These are phyloP conservation scores for Nemania serpens DNA, from an alignment of 2,329 filamentous ascomycete species.

Conservation along the genomic window DNA sequence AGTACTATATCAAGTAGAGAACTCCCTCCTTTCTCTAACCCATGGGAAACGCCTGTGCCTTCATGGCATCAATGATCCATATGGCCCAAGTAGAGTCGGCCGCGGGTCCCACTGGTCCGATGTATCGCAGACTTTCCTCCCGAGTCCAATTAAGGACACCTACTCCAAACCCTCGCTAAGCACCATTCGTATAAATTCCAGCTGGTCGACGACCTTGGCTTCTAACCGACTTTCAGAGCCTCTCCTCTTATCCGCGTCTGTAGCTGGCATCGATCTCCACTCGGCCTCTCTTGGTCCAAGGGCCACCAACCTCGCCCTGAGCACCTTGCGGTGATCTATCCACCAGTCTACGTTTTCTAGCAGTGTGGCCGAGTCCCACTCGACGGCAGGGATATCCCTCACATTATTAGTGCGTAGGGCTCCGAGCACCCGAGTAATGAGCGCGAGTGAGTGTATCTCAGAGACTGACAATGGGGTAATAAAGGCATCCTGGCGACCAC, in stretches of 20 bases:
- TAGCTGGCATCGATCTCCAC: conserved; percentile 52
- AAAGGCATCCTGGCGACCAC: conserved; percentile 55
- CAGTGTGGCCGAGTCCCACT: conserved; percentile 74
- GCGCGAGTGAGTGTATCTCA: conserved; percentile 78
- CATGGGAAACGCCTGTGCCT: conserved; percentile 23
- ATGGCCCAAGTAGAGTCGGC: background rate
- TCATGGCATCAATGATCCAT: conserved; percentile 17
- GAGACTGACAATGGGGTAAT: conserved; percentile 75
- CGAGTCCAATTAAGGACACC: background rate
- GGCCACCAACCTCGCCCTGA: conserved; percentile 75
- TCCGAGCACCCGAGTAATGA: conserved; percentile 74
- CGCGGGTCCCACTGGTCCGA: background rate
- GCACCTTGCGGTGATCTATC: conserved; percentile 68
- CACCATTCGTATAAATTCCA: conserved; percentile 64
- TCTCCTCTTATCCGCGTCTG: conserved; percentile 42
- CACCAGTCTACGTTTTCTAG: conserved; percentile 85
- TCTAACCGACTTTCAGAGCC: conserved; percentile 70
- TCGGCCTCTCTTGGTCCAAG: conserved; percentile 73
- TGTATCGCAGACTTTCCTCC: background rate
- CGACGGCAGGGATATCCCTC: conserved; percentile 73
- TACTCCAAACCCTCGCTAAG: conserved; percentile 57
- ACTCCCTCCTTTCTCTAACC: conserved; percentile 3
- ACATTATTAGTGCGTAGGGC: conserved; percentile 67
- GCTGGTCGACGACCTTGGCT: conserved; percentile 72
- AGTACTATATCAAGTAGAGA: conserved; percentile 7